Evolutionary conservation across 2,329 filamentous ascomycete species (phyloP).

Genomic region (Ophiostoma ulmi): DNA sequence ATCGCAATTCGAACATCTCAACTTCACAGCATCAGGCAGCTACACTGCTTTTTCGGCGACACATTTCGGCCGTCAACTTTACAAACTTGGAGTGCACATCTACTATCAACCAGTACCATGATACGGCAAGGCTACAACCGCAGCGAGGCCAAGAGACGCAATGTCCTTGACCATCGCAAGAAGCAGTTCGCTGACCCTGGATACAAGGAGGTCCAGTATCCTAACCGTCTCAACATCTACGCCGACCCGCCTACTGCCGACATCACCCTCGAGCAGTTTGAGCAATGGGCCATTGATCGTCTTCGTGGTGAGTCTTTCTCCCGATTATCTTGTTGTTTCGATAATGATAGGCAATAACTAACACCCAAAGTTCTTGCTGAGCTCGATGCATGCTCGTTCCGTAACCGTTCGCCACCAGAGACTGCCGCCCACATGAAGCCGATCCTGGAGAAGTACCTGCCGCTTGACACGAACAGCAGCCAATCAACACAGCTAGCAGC

Average conservation of each 20-base stretch:
- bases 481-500: constrained; percentile 52
- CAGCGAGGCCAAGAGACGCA: constrained; percentile 66
- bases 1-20: neutral
- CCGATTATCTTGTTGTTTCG: neutral
- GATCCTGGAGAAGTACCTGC: constrained; percentile 80
- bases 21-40: too few relatives aligned
- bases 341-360: neutral
- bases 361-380: constrained; percentile 65
- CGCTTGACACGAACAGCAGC: constrained; percentile 70
- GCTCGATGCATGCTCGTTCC: constrained; percentile 90
- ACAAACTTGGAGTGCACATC: neutral
- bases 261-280: constrained; percentile 93
- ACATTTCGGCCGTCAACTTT: neutral
- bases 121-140: constrained; percentile 49
- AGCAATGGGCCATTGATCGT: constrained; percentile 96
- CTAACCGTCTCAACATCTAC: constrained; percentile 89
- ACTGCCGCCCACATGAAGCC: constrained; percentile 78
- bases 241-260: constrained; percentile 80
- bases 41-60: too few relatives aligned
- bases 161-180: constrained; percentile 72
- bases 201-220: constrained; percentile 75
- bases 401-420: constrained; percentile 80
- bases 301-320: constrained; percentile 58
- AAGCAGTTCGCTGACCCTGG: constrained; percentile 75
- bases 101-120: constrained; percentile 35